Evolutionary conservation across 352 stramenopile species (phyloP).

Genomic region (Phytophthora tentaculata): DNA sequence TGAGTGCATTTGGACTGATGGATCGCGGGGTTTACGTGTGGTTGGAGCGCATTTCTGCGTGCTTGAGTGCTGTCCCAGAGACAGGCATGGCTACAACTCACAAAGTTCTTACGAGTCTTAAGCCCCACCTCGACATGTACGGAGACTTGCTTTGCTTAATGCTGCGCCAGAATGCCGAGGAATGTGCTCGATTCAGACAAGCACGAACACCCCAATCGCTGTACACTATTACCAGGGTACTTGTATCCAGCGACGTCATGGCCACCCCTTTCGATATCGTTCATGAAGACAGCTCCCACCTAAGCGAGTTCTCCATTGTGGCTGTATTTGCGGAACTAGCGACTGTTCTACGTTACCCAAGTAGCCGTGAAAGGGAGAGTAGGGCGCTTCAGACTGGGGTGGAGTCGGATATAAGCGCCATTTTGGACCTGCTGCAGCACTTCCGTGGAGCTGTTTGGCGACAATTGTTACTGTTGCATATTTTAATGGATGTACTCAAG

Average conservation of each 20-base stretch:
- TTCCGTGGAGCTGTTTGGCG: conserved; percentile 39
- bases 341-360: conserved; percentile 10
- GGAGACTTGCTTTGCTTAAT: conserved; percentile 53
- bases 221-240: conserved; percentile 56
- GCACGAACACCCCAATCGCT: conserved; percentile 59
- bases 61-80: conserved; percentile 30
- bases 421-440: conserved; percentile 60
- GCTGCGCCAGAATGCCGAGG: conserved; percentile 49
- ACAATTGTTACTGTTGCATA: conserved; percentile 48
- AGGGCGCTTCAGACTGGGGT: conserved; percentile 52
- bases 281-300: conserved; percentile 16
- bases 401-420: conserved; percentile 60
- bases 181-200: conserved; percentile 63
- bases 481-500: conserved; percentile 56
- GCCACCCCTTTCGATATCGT: conserved; percentile 18
- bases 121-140: conserved; percentile 51
- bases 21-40: conserved; percentile 66
- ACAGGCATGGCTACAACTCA: conserved; percentile 5
- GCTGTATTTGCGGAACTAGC: conserved; percentile 51
- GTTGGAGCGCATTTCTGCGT: conserved; percentile 57
- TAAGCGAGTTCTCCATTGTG: conserved; percentile 40
- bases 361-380: conserved; percentile 2
- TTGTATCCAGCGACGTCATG: conserved; percentile 42
- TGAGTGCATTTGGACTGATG: conserved; percentile 66
- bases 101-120: conserved; percentile 38